These are phyloP conservation scores for Wickerhamomyces tratensis DNA, from an alignment of 805 yeast species.

Conservation along the genomic window DNA sequence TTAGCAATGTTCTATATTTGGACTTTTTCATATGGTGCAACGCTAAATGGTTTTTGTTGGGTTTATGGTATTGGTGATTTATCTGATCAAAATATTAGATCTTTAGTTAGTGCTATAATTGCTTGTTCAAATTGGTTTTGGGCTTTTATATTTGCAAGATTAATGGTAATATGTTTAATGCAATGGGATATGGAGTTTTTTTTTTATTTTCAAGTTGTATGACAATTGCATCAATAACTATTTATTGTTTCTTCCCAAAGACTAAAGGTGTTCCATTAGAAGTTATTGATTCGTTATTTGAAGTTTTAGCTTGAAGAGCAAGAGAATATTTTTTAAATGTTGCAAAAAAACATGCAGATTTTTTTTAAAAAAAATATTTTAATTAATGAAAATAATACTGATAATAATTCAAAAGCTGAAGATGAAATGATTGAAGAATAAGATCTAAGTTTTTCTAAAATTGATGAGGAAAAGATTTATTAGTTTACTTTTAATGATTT, in stretches of 20 bases:
- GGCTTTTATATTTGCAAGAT: constrained; percentile 11
- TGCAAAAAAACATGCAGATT: not conserved
- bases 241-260: constrained; percentile 34
- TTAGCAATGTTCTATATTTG: constrained; percentile 12
- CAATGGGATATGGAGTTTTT: constrained; percentile 8
- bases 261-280: constrained; percentile 37
- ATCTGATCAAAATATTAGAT: constrained; percentile 7
- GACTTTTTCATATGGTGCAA: constrained; percentile 9
- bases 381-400: too few relatives aligned
- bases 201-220: constrained; percentile 23
- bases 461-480: too few relatives aligned
- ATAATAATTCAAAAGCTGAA: too few relatives aligned
- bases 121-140: constrained; percentile 11
- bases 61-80: constrained; percentile 10
- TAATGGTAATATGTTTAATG: constrained; percentile 8
- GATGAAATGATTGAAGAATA: too few relatives aligned
- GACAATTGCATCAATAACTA: constrained; percentile 11
- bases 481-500: too few relatives aligned
- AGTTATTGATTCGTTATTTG: constrained; percentile 26
- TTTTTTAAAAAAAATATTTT: too few relatives aligned
- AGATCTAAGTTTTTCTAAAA: too few relatives aligned
- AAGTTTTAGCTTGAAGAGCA: constrained; percentile 12
- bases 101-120: constrained; percentile 5
- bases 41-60: constrained; percentile 12
- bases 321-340: not conserved